Base-by-base conservation (phyloP, 2,329 filamentous ascomycete species). In the Chaetomium olivaceum region DNA sequence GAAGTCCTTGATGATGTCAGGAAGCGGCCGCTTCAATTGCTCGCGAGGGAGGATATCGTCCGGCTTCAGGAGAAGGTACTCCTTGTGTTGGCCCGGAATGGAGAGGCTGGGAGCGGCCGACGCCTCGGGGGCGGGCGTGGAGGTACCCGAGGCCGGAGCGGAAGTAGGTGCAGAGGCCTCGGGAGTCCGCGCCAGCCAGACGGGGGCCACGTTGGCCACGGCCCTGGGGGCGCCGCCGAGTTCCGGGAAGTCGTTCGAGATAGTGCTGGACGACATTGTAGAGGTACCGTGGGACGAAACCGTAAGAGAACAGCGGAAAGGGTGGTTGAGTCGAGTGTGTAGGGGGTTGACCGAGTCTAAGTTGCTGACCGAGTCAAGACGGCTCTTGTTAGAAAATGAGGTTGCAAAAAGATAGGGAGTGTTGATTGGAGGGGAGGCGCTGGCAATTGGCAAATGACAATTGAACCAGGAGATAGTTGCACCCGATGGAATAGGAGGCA, bases 1-100 rank as follows among this genome's bases (percentile, higher is more conserved):
- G 79, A 98, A 91, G 70, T 97, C 93, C 76, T 92, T 91, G 74
- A 97, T 82, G 70, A 95, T 89, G 71, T 98, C 94, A 36, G 87
- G 82, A 60, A 97, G 83, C 8, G 94, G 92, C 72, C 92, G 92
- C 83, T 91, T 96, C 74, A 97, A 82, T 76, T 96, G 89, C 66
- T 81, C 82, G 52, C 90, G 87, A 21, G 92, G 89, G 56, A 91
- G 85, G 76, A 98, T 86, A 76, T 95, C 89, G 55, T 88, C 86
- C 9, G 90, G 87, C 62, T 90, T 87, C 66, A 97, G 85, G 29
- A 87, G 84, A 70, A 96, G 87, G 48, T 86, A 85, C 77, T 96
- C 92, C 71, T 88, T 87, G 77, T 93, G 89, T 74, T 91, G 91
- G 70, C 93, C 93, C 19, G 93, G 93, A 61, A 97, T 88, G 63